These are phyloP conservation scores for Chrysosporium keratinophilum DNA, from an alignment of 2,329 filamentous ascomycete genomes.

Conservation along the genomic window DNA sequence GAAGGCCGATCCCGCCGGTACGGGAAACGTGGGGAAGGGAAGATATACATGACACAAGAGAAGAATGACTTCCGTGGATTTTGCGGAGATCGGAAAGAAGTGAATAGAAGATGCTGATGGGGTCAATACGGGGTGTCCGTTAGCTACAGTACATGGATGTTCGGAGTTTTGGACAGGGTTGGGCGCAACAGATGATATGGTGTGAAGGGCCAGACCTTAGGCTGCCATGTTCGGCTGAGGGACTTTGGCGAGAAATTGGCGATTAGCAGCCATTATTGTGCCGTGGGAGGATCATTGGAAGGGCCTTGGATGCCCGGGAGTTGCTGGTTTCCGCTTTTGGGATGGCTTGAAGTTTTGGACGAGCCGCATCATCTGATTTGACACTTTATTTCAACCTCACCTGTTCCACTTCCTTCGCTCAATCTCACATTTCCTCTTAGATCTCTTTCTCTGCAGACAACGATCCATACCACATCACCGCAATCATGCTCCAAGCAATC, in stretches of 20 bases:
- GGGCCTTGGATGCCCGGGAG: no score
- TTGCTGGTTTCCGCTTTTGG: background rate
- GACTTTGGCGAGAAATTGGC: no score
- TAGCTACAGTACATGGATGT: no score
- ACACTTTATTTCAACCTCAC: constrained; percentile 5
- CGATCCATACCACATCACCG: background rate
- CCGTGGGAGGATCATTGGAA: no score
- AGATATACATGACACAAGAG: background rate
- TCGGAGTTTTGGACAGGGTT: no score
- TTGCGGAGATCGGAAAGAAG: background rate
- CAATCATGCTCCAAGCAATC: background rate
- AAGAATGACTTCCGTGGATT: background rate
- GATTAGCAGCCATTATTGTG: no score
- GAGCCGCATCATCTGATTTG: background rate
- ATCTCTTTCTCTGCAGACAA: background rate
- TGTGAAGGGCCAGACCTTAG: no score
- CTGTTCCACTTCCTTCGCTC: background rate
- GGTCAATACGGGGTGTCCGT: no score
- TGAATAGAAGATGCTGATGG: background rate
- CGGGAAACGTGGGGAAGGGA: background rate
- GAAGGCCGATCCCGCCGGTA: background rate
- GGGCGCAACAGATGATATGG: no score
- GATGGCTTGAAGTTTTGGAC: background rate
- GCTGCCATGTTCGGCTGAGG: no score
- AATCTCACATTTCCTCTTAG: background rate